phyloP scores from a whole-genome alignment of 306 rosid genomes.

The Quercus glauca region DNA sequence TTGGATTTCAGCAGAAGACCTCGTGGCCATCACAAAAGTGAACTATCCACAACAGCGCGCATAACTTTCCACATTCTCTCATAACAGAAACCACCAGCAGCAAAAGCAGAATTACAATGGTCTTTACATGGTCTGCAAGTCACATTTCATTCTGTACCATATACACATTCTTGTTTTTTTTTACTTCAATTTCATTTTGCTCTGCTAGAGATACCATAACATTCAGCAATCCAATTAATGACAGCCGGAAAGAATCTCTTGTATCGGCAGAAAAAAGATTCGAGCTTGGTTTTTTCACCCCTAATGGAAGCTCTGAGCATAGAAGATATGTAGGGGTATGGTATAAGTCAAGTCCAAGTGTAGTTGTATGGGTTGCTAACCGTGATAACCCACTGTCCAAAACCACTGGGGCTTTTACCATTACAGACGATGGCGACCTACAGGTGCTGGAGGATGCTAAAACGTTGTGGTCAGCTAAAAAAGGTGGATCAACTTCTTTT shows the following conservation, averaged over 20 bases:
- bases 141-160: background rate
- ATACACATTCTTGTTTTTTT: background rate
- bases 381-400: background rate
- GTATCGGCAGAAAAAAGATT: slow-evolving; percentile 27
- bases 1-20: too few species aligned
- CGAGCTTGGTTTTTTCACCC: slow-evolving; percentile 42
- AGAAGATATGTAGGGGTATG: slow-evolving; percentile 38
- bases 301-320: background rate
- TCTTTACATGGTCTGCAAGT: too few species aligned
- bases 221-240: background rate
- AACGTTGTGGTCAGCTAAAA: background rate
- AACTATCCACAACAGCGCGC: too few species aligned
- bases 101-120: too few species aligned
- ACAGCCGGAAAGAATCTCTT: background rate
- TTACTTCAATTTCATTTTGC: background rate
- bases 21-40: too few species aligned
- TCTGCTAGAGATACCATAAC: background rate
- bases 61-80: too few species aligned
- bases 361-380: slow-evolving; percentile 54
- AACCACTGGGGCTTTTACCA: slow-evolving; percentile 18
- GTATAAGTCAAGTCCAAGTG: background rate
- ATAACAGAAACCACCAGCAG: too few species aligned
- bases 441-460: background rate
- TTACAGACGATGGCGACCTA: slow-evolving; percentile 31
- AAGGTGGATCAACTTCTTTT: background rate